phyloP scores from a whole-genome alignment of 139 green algal species.

The Pleodorina starrii region DNA sequence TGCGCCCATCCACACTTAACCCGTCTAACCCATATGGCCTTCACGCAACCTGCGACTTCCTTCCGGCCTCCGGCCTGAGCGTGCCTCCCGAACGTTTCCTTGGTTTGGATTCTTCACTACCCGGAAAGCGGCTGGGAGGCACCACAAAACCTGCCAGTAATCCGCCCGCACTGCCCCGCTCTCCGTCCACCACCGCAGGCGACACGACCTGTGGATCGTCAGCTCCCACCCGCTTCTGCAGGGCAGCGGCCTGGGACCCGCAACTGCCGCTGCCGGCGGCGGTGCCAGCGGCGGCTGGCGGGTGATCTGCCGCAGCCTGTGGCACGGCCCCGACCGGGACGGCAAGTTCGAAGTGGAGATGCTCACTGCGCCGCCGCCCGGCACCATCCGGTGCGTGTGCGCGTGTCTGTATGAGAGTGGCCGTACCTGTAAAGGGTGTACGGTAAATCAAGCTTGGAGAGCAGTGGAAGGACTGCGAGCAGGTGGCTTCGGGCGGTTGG shows the following conservation, averaged over 20 bases:
- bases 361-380: conserved; percentile 44
- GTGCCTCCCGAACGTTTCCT: no score
- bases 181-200: conserved; percentile 45
- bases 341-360: conserved; percentile 85
- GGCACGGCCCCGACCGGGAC: conserved; percentile 87
- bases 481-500: no score
- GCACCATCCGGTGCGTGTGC: not conserved
- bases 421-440: no score
- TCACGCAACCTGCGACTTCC: no score
- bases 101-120: no score
- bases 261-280: not conserved
- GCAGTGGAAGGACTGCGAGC: no score
- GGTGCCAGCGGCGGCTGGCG: conserved; percentile 15
- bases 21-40: no score
- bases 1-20: no score
- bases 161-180: not conserved
- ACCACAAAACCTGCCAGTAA: no score
- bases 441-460: no score
- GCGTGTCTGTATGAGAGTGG: not conserved
- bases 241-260: not conserved
- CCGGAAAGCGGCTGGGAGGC: no score
- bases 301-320: conserved; percentile 60
- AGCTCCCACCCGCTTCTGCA: conserved; percentile 64
- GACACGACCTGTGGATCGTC: conserved; percentile 82
- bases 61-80: no score